Evolutionary conservation across 192 early-diverging fungal genomes (phyloP), one percentile per base, ranked within the genome.

Genomic region (Umbelopsis isabellina): DNA sequence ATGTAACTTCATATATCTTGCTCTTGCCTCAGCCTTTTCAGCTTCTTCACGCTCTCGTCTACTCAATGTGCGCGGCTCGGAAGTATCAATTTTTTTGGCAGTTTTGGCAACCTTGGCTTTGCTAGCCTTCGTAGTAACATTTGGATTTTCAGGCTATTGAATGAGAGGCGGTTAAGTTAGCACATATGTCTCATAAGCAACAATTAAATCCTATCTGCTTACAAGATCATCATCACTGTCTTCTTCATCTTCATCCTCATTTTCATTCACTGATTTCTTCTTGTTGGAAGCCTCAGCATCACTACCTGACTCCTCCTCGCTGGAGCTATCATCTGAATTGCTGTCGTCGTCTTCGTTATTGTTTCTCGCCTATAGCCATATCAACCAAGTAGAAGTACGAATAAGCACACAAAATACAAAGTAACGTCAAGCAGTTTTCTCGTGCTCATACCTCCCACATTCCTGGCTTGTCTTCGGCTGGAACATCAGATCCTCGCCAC

Each of bases 1-100:
- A 49, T 85, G 83, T 66, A 85, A 72, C 70, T 85, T 85, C 81
- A 76, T 81, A 75, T 85, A 85, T 61, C 73, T 72, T 58, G 78
- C 75, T 68, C 76, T 74, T 5, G 81, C 79, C 20, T 79, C 83
- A 68, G 75, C 83, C 75, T 85, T 85, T 65, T 82, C 83, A 37
- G 79, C 79, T 64, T 79, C 83, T 75, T 85, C 83, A 35, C 83
- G 82, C 74, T 47, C 35, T 3, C 68, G 30, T 44, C 51, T 46
- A 5, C 35, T 69, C 6, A 41, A 21, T 46, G 68, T 49, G 49
- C 46, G 47, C 23, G 35, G 68, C 52, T 53, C 50, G 18, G 69
- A 53, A 22, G 69, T 46, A 53, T 55, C 45, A 35, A 58, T 44
- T 16, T n/a, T 71, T 44, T 71, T 53, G 21, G 69, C 20, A 20